phyloP scores from a whole-genome alignment of 2,329 filamentous ascomycete species.

The Thielaviopsis musarum region DNA sequence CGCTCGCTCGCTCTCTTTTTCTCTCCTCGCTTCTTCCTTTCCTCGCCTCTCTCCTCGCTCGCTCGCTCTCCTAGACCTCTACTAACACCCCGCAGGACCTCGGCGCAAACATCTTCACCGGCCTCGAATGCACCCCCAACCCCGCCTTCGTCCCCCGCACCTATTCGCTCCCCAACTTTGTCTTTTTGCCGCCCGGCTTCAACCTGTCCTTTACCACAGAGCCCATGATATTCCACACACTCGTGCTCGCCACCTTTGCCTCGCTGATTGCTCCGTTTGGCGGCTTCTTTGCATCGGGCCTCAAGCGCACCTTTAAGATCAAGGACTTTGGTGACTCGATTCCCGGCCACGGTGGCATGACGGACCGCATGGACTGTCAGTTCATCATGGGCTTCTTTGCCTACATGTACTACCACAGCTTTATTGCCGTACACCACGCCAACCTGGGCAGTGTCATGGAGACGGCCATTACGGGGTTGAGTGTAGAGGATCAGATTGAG shows the following conservation, averaged over 20 bases:
- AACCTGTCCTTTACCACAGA: slow-evolving; percentile 54
- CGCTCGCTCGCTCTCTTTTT: too few relatives aligned
- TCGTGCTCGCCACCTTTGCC: slow-evolving; percentile 81
- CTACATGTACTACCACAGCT: slow-evolving; percentile 97
- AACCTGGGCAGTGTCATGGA: slow-evolving; percentile 80
- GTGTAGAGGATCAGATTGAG: slow-evolving; percentile 77
- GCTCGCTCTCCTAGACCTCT: neutral
- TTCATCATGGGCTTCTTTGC: slow-evolving; percentile 99
- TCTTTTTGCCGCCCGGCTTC: slow-evolving; percentile 45
- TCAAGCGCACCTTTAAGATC: slow-evolving; percentile 98
- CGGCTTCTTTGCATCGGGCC: slow-evolving; percentile 91
- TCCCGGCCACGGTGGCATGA: slow-evolving; percentile 93
- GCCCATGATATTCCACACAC: slow-evolving; percentile 86
- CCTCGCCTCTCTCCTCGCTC: neutral
- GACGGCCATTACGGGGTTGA: slow-evolving; percentile 76
- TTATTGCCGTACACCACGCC: slow-evolving; percentile 78
- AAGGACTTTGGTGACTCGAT: slow-evolving; percentile 99
- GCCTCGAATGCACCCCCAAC: slow-evolving; percentile 78
- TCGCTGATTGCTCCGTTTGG: slow-evolving; percentile 95
- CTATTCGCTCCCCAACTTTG: slow-evolving; percentile 56
- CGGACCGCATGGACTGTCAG: slow-evolving; percentile 97
- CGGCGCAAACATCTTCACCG: slow-evolving; percentile 81
- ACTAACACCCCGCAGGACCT: slow-evolving; percentile 42
- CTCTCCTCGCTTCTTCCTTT: neutral
- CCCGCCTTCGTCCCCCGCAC: slow-evolving; percentile 71